Percentiles rank a stretch among this genome's conserved stretches.
These are phyloP conservation scores for Coelastrella sp. DNA, from an alignment of 139 green algal genomes.

Conservation along the genomic window DNA sequence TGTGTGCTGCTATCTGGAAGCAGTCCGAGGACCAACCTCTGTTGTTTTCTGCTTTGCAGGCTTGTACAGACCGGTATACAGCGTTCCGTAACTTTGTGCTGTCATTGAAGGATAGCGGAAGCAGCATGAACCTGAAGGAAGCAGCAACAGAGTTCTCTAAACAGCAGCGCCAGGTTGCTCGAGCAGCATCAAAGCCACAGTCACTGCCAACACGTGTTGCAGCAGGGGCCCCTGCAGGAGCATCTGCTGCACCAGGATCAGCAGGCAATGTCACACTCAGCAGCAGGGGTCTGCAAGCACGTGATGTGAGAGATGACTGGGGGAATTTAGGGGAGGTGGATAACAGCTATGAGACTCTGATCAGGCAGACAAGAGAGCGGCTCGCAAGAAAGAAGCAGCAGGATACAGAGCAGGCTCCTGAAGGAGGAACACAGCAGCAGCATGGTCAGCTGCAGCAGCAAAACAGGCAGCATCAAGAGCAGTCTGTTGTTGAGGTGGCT, in stretches of 20 bases:
- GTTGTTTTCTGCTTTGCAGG: not conserved
- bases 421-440: no score
- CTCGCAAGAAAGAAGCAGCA: not conserved
- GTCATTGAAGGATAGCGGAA: conserved; percentile 32
- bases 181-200: not conserved
- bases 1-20: not conserved
- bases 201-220: not conserved
- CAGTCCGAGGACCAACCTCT: not conserved
- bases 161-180: conserved; percentile 1
- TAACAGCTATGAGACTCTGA: conserved; percentile 28
- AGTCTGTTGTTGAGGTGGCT: no score
- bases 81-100: conserved; percentile 43
- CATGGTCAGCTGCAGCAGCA: not conserved
- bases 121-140: not conserved
- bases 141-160: conserved; percentile 30
- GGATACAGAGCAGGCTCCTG: not conserved
- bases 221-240: not conserved
- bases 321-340: not conserved
- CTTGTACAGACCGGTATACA: conserved; percentile 17
- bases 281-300: not conserved
- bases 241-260: not conserved
- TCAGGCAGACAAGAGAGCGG: conserved; percentile 12
- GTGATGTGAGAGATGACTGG: not conserved
- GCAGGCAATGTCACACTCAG: not conserved
- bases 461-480: not conserved